Base-by-base conservation (phyloP, 139 green algal species). In the Asterochloris erici region DNA sequence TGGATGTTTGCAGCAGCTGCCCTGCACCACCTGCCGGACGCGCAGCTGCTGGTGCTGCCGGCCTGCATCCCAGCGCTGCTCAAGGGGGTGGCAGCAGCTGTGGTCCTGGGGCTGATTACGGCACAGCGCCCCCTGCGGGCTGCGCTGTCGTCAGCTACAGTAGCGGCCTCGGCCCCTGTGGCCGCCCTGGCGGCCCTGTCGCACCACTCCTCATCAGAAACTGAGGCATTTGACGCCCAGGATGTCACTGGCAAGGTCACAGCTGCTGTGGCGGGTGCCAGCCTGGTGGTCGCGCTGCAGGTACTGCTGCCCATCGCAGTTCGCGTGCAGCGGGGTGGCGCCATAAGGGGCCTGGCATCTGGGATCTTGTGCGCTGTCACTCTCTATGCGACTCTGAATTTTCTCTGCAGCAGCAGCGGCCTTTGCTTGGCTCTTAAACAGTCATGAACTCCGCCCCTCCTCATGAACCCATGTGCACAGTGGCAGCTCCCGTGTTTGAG, bases 331-430 rank as follows among this genome's bases (percentile, higher is more conserved):
- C 38, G 69, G n/a, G 60, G 77, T 13, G 78, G 78, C 23, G 76
- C 81, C 12, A 61, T 84, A 16, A 81, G 82, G 27, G 90, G 88
- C 14, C 27, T 85, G 1, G 12, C 82, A 17, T 62, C 86, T 63
- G 88, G 90, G 24, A 28, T 80, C 38, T 70, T 68, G 9, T 63
- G 68, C 29, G 81, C 82, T 0, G 70, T 28, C 13, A 28, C 77
- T 12, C 29, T 87, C 38, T 60, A 79, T 63, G 78, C 74, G 16
- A 14, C 54, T 11, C n/a, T n/a, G 28, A n/a, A n/a, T 4, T 27
- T 68, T 66, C 29, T 79, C 0, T 79, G 74, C 19, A 63, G 61
- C 19, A 14, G 38, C 38, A 54, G 38, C 38, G 38, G 38, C 38
- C 38, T 54, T 6, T 54, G 38, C 38, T 6, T 54, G 38, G 38